Evolutionary conservation across 1,139 yeast species (phyloP).

Genomic region (Diutina mesorugosa): DNA sequence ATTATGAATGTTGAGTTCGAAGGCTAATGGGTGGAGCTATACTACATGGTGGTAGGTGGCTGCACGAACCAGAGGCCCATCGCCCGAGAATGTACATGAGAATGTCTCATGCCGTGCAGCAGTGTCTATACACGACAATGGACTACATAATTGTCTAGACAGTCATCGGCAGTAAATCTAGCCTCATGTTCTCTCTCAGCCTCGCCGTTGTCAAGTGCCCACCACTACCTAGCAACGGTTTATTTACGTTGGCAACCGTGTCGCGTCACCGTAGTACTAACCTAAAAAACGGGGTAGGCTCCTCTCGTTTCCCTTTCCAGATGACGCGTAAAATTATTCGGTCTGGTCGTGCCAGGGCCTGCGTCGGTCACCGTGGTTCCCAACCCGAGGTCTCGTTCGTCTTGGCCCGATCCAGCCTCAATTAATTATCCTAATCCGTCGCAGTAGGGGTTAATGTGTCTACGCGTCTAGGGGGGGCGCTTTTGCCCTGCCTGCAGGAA

Average conservation of each 20-base stretch:
- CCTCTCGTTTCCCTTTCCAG: neutral
- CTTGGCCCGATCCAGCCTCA: neutral
- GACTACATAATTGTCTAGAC: neutral
- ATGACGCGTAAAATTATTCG: neutral
- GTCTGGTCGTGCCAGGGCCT: neutral
- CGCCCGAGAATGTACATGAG: neutral
- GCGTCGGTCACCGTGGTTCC: neutral
- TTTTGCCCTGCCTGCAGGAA: neutral
- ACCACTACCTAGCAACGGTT: neutral
- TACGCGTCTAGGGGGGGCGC: neutral
- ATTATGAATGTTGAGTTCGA: too few species aligned
- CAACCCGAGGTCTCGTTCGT: neutral
- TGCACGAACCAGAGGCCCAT: too few species aligned
- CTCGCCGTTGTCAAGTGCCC: neutral
- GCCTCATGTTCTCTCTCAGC: neutral
- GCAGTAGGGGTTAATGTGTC: neutral
- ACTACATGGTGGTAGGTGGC: too few species aligned
- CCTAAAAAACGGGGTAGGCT: neutral
- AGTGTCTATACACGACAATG: neutral
- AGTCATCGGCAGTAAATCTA: neutral
- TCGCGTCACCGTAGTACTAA: neutral
- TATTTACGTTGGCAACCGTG: neutral
- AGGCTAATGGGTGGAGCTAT: too few species aligned
- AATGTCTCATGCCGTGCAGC: neutral
- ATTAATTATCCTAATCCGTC: neutral